These are phyloP conservation scores for Panaeolus papilionaceus DNA, from an alignment of 768 basidiomycete species.

Conservation along the genomic window DNA sequence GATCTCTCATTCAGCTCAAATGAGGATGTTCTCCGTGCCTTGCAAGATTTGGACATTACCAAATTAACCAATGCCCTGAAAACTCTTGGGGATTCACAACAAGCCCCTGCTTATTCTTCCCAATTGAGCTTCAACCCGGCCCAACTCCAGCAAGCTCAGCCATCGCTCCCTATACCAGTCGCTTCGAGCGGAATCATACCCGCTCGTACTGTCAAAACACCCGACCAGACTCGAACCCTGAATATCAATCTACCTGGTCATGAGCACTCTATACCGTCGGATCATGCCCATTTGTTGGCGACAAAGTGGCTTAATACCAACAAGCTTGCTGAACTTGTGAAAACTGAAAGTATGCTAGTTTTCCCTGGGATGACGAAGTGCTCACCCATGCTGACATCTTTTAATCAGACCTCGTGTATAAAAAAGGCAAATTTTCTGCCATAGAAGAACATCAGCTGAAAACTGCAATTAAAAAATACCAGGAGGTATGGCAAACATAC, in stretches of 20 bases:
- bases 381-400: neutral
- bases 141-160: constrained; percentile 25
- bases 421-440: constrained; percentile 87
- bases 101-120: constrained; percentile 42
- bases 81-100: constrained; percentile 64
- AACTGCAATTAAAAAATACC: constrained; percentile 68
- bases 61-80: constrained; percentile 74
- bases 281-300: constrained; percentile 73
- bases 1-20: constrained; percentile 59
- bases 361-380: neutral
- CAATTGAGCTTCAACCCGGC: constrained; percentile 30
- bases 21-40: constrained; percentile 74
- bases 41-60: constrained; percentile 76
- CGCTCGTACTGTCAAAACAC: constrained; percentile 35
- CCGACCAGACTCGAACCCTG: constrained; percentile 43
- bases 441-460: constrained; percentile 74
- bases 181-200: constrained; percentile 49
- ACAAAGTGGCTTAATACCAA: constrained; percentile 80
- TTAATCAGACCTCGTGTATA: constrained; percentile 75
- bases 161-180: constrained; percentile 35
- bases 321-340: constrained; percentile 73
- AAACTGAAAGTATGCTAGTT: constrained; percentile 60
- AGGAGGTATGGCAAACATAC: constrained; percentile 49
- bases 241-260: constrained; percentile 48
- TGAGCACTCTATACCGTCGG: constrained; percentile 50